A percentile compares a stretch with the other conserved stretches of the same genome.
These are phyloP conservation scores for Aspergillus bertholletiae DNA, from an alignment of 495 filamentous ascomycete genomes.

Conservation along the genomic window DNA sequence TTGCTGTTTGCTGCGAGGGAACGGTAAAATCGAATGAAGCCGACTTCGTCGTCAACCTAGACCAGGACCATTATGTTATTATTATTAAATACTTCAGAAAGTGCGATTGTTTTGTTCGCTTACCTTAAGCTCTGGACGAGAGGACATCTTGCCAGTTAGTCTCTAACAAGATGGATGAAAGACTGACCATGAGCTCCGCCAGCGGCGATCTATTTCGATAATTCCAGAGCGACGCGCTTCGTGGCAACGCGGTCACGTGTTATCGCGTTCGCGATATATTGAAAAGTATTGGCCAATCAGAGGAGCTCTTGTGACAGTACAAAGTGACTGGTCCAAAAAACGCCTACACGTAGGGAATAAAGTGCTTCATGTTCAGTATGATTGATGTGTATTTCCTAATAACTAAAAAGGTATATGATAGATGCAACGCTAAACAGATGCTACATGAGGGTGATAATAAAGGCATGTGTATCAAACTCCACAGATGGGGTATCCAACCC, in stretches of 20 bases:
- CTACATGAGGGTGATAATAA: slow-evolving; percentile 13
- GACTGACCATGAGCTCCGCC: background rate
- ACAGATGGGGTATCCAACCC: slow-evolving; percentile 25
- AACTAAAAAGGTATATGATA: slow-evolving; percentile 18
- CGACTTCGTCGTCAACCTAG: slow-evolving; percentile 91
- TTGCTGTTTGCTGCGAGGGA: slow-evolving; percentile 68
- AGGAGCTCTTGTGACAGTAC: too few species aligned
- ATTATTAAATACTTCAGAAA: too few species aligned
- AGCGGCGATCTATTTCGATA: background rate
- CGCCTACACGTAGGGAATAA: background rate
- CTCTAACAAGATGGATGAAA: slow-evolving; percentile 11
- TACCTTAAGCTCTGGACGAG: slow-evolving; percentile 87
- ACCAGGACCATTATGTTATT: too few species aligned
- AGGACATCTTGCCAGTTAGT: slow-evolving; percentile 63
- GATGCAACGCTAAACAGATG: slow-evolving; percentile 32
- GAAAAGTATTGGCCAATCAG: slow-evolving; percentile 12
- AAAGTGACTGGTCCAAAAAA: background rate
- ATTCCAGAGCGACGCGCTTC: slow-evolving; percentile 21
- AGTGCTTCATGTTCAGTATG: background rate
- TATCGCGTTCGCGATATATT: slow-evolving; percentile 35
- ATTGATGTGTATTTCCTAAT: background rate
- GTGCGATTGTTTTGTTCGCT: slow-evolving; percentile 5
- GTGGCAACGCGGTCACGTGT: slow-evolving; percentile 35
- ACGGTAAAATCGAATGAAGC: slow-evolving; percentile 94
- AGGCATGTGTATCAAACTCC: slow-evolving; percentile 19